phyloP scores from a whole-genome alignment of 768 basidiomycete species.

The Tephrocybe sp. region DNA sequence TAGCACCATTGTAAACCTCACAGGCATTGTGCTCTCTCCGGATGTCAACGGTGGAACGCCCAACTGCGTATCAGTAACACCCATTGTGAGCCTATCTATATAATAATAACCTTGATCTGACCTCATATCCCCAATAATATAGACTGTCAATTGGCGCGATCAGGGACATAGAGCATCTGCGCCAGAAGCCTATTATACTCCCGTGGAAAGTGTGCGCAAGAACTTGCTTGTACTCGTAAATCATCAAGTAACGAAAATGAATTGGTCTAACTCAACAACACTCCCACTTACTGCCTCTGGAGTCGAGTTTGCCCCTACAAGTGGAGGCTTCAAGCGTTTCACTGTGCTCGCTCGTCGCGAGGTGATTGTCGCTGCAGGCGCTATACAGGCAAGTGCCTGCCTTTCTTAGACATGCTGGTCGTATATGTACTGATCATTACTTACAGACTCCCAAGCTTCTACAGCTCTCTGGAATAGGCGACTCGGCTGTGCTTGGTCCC shows the following conservation, averaged over 20 bases:
- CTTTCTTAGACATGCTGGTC: no score
- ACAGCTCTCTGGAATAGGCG: slow-evolving; percentile 59
- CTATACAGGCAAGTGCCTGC: no score
- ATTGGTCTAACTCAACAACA: slow-evolving; percentile 27
- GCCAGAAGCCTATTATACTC: slow-evolving; percentile 50
- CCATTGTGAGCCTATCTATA: slow-evolving; percentile 31
- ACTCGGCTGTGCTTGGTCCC: slow-evolving; percentile 38
- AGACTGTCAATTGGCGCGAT: slow-evolving; percentile 48
- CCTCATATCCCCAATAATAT: background rate
- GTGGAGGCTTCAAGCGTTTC: slow-evolving; percentile 33
- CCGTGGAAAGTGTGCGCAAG: slow-evolving; percentile 42
- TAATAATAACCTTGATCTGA: background rate
- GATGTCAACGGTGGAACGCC: slow-evolving; percentile 57
- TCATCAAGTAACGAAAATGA: slow-evolving; percentile 45
- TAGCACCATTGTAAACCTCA: slow-evolving; percentile 41
- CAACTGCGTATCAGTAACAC: slow-evolving; percentile 55
- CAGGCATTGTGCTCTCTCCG: slow-evolving; percentile 43
- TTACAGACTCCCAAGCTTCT: slow-evolving; percentile 41
- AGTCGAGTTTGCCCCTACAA: slow-evolving; percentile 42
- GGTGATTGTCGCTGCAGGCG: slow-evolving; percentile 45
- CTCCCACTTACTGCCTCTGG: slow-evolving; percentile 41
- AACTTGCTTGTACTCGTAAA: slow-evolving; percentile 49
- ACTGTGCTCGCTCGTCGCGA: slow-evolving; percentile 42
- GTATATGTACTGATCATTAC: background rate
- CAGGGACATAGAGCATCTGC: slow-evolving; percentile 53